Percentiles rank a stretch among this genome's conserved stretches.
These are phyloP conservation scores for Stemphylium lycopersici DNA, from an alignment of 2,329 filamentous ascomycete species.

Conservation along the genomic window DNA sequence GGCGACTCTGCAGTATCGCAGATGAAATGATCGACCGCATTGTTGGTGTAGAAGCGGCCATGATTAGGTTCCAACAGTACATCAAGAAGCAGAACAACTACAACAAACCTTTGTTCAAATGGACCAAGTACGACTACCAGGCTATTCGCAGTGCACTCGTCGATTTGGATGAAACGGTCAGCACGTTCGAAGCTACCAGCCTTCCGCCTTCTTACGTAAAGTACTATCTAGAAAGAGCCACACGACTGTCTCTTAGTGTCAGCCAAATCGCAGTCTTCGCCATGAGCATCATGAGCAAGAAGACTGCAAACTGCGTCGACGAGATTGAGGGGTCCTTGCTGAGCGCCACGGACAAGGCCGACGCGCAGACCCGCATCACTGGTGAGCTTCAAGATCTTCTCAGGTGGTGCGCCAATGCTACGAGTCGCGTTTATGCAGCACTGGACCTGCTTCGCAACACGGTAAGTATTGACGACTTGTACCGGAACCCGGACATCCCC, in stretches of 20 bases:
- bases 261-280: constrained; percentile 20
- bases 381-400: constrained; percentile 22
- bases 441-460: constrained; percentile 18
- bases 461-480: background rate
- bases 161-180: constrained; percentile 7
- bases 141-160: constrained; percentile 3
- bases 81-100: constrained; percentile 10
- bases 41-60: constrained; percentile 14
- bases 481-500: background rate
- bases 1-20: background rate
- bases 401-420: constrained; percentile 19
- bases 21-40: constrained; percentile 15
- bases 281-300: constrained; percentile 20
- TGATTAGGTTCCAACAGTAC: constrained; percentile 15
- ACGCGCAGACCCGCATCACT: constrained; percentile 11
- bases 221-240: constrained; percentile 10
- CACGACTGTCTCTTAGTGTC: constrained; percentile 6
- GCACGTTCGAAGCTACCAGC: background rate
- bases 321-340: constrained; percentile 15
- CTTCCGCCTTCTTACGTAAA: constrained; percentile 1
- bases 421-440: constrained; percentile 20
- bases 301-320: constrained; percentile 14
- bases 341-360: constrained; percentile 7
- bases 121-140: constrained; percentile 20
- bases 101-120: constrained; percentile 21